Evolutionary conservation across 1,284 basidiomycete species (phyloP).

Genomic region (Prillingera fragicola): DNA sequence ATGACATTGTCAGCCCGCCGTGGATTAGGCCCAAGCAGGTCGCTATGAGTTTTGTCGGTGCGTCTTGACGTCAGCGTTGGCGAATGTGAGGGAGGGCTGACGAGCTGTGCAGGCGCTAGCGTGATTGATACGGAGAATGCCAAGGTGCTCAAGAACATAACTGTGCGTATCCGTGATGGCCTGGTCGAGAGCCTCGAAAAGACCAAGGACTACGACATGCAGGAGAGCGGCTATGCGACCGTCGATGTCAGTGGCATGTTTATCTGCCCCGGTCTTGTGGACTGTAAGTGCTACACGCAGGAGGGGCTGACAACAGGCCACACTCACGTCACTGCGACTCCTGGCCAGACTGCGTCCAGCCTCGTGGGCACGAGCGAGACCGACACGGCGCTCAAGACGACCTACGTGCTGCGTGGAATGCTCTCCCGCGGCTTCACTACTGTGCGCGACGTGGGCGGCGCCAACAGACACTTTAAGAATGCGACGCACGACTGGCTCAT

Average conservation of each 20-base stretch:
- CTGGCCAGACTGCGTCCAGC: slow-evolving; percentile 27
- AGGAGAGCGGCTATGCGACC: slow-evolving; percentile 27
- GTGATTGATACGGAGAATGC: slow-evolving; percentile 26
- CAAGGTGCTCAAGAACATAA: slow-evolving; percentile 25
- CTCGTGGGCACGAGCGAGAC: slow-evolving; percentile 29
- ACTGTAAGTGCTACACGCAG: slow-evolving; percentile 19
- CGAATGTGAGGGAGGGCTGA: background rate
- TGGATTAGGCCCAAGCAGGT: slow-evolving; percentile 30
- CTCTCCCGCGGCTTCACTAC: slow-evolving; percentile 53
- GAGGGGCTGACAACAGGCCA: slow-evolving; percentile 43
- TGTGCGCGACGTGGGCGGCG: slow-evolving; percentile 54
- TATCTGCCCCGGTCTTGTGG: slow-evolving; percentile 47
- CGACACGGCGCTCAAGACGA: slow-evolving; percentile 45
- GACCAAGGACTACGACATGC: slow-evolving; percentile 13
- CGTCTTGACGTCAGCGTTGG: background rate
- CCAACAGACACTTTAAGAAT: slow-evolving; percentile 49
- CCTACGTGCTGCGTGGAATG: slow-evolving; percentile 51
- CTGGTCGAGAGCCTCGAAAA: slow-evolving; percentile 35
- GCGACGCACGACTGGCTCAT: slow-evolving; percentile 52
- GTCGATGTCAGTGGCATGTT: slow-evolving; percentile 47
- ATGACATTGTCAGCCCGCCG: slow-evolving; percentile 22
- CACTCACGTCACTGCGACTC: slow-evolving; percentile 52
- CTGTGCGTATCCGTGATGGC: slow-evolving; percentile 43
- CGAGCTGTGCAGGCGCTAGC: slow-evolving; percentile 13
- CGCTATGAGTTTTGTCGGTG: slow-evolving; percentile 28